Percentiles rank a stretch among this genome's conserved stretches.
Conservation (phyloP, 208 protist species). For the Crithidia bombi region DNA sequence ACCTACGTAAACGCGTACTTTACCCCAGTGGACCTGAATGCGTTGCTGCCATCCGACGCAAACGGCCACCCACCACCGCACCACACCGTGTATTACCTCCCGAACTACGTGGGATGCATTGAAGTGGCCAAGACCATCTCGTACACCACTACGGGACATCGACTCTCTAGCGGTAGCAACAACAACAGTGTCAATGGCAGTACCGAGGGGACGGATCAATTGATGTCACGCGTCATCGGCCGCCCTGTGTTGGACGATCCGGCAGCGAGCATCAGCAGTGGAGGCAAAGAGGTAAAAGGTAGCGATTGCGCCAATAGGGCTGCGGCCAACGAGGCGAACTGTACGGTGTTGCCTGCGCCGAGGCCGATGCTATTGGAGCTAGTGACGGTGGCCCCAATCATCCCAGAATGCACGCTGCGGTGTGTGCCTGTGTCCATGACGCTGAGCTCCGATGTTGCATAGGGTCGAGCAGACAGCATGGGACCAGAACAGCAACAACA, state of each 20-base stretch:
- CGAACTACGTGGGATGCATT: slow-evolving; percentile 33
- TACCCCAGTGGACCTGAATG: slow-evolving; percentile 36
- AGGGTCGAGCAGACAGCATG: no score
- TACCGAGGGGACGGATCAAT: slow-evolving; percentile 3
- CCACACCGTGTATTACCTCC: slow-evolving; percentile 36
- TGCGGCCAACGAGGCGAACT: slow-evolving; percentile 28
- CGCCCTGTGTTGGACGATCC: slow-evolving; percentile 8
- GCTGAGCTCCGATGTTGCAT: slow-evolving; percentile 26
- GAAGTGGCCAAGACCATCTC: slow-evolving; percentile 32
- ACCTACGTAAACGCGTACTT: slow-evolving; percentile 65
- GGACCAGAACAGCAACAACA: no score
- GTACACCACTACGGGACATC: slow-evolving; percentile 17
- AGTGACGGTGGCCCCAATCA: slow-evolving; percentile 23
- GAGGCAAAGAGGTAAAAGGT: not conserved
- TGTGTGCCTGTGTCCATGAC: slow-evolving; percentile 28
- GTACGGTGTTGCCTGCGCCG: slow-evolving; percentile 8
- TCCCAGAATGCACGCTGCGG: slow-evolving; percentile 20
- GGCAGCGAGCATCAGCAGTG: not conserved
- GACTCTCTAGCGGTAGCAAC: not conserved
- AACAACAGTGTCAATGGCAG: not conserved
- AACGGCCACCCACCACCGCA: not conserved
- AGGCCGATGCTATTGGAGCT: slow-evolving; percentile 27
- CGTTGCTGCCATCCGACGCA: slow-evolving; percentile 2
- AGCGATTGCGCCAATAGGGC: not conserved
- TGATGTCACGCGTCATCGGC: slow-evolving; percentile 19